phyloP scores from a whole-genome alignment of 805 yeast species.

The Yarrowia bubula region DNA sequence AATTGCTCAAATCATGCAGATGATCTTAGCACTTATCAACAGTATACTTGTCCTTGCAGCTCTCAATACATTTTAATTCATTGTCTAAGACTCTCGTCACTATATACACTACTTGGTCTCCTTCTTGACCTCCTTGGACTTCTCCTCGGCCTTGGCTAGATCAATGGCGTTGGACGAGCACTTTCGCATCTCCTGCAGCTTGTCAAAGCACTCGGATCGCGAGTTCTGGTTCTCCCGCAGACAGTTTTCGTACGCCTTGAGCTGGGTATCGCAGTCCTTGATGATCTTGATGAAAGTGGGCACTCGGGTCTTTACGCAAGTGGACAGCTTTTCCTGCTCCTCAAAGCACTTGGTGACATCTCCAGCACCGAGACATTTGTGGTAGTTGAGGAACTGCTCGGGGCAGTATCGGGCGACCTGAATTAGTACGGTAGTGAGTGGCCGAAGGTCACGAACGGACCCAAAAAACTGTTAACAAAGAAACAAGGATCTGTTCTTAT shows the following conservation, averaged over 20 bases:
- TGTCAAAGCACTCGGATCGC: slow-evolving; percentile 53
- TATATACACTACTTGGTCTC: not conserved
- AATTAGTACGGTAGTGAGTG: not conserved
- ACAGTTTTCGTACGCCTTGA: slow-evolving; percentile 67
- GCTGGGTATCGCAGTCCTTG: slow-evolving; percentile 54
- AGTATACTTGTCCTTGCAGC: too few species aligned
- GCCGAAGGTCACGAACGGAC: not conserved
- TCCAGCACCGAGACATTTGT: slow-evolving; percentile 64
- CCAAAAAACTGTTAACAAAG: too few species aligned
- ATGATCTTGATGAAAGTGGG: slow-evolving; percentile 73
- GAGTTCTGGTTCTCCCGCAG: slow-evolving; percentile 47
- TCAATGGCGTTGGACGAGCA: slow-evolving; percentile 54
- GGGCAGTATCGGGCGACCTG: slow-evolving; percentile 73
- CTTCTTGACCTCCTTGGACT: not conserved
- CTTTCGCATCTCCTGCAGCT: slow-evolving; percentile 56
- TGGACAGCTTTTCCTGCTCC: slow-evolving; percentile 57
- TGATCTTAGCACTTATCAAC: too few species aligned
- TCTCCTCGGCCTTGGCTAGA: slow-evolving; percentile 22
- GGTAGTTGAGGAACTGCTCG: slow-evolving; percentile 65
- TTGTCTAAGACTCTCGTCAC: not conserved
- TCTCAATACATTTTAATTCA: too few species aligned
- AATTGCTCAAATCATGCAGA: too few species aligned
- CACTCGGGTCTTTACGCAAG: slow-evolving; percentile 61
- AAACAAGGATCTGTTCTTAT: too few species aligned
- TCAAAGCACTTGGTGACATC: slow-evolving; percentile 50